phyloP scores from a whole-genome alignment of 192 early-diverging fungal genomes.

The Mortierella claussenii region DNA sequence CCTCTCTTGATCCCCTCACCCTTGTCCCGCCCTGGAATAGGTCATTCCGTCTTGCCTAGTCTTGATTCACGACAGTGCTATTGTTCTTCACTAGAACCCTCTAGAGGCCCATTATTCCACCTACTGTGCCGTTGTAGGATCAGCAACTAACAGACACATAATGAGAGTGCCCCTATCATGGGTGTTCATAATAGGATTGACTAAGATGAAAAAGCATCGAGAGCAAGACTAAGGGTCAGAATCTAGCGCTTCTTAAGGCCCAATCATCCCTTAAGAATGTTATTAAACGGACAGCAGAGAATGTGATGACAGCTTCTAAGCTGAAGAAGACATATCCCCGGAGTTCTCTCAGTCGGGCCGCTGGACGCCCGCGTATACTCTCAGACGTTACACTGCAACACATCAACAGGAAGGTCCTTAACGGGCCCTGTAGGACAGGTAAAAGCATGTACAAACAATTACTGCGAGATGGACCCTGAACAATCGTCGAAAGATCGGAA shows the following conservation, averaged over 20 bases:
- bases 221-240: neutral
- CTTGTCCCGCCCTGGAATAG: too few species aligned
- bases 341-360: neutral
- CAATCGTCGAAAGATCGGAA: neutral
- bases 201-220: slow-evolving; percentile 2
- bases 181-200: too few species aligned
- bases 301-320: slow-evolving; percentile 5
- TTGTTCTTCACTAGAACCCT: too few species aligned
- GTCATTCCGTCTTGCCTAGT: too few species aligned
- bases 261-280: neutral
- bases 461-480: neutral
- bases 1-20: too few species aligned
- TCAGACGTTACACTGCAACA: slow-evolving; percentile 1
- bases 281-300: slow-evolving; percentile 1
- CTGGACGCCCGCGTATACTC: slow-evolving; percentile 1
- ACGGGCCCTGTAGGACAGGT: neutral
- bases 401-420: slow-evolving; percentile 10
- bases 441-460: slow-evolving; percentile 3
- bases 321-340: slow-evolving; percentile 3
- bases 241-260: slow-evolving; percentile 2
- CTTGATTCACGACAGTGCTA: too few species aligned
- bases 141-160: neutral
- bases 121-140: neutral
- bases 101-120: neutral
- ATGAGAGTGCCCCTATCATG: neutral